These are phyloP conservation scores for Jimgerdemannia flammicorona DNA, from an alignment of 192 early-diverging fungal genomes.

Conservation along the genomic window DNA sequence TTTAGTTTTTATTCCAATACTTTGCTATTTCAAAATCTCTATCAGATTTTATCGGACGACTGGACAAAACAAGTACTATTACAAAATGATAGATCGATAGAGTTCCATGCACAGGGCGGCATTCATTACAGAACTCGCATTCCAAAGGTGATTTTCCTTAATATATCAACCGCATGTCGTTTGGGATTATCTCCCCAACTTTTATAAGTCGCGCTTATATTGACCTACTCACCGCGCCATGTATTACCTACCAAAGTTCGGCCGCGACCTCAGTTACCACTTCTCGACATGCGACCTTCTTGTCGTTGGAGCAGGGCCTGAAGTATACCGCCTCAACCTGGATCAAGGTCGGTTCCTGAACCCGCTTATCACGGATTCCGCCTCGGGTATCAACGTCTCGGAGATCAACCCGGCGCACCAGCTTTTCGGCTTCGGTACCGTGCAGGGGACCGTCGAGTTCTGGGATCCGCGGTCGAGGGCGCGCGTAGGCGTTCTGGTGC, in stretches of 20 bases:
- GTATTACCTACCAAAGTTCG: conserved; percentile 51
- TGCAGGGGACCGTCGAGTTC: conserved; percentile 87
- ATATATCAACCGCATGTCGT: neutral
- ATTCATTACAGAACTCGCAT: conserved; percentile 91
- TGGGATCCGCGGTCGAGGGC: conserved; percentile 88
- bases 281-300: conserved; percentile 89
- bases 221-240: conserved; percentile 7
- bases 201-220: conserved; percentile 8
- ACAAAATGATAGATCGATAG: conserved; percentile 85
- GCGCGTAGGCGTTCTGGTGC: conserved; percentile 67
- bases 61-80: conserved; percentile 95
- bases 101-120: conserved; percentile 95
- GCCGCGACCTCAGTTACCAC: conserved; percentile 88
- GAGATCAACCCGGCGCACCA: conserved; percentile 90
- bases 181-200: conserved; percentile 10
- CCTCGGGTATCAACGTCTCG: conserved; percentile 62
- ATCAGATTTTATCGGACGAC: conserved; percentile 86
- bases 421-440: conserved; percentile 86
- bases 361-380: conserved; percentile 67
- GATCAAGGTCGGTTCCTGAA: conserved; percentile 91
- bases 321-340: conserved; percentile 90
- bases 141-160: conserved; percentile 57
- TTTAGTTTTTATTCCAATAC: neutral
- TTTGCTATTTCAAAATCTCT: neutral
- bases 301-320: conserved; percentile 70